Evolutionary conservation across 305 asterid genomes (phyloP).

Genomic region (Withania somnifera): DNA sequence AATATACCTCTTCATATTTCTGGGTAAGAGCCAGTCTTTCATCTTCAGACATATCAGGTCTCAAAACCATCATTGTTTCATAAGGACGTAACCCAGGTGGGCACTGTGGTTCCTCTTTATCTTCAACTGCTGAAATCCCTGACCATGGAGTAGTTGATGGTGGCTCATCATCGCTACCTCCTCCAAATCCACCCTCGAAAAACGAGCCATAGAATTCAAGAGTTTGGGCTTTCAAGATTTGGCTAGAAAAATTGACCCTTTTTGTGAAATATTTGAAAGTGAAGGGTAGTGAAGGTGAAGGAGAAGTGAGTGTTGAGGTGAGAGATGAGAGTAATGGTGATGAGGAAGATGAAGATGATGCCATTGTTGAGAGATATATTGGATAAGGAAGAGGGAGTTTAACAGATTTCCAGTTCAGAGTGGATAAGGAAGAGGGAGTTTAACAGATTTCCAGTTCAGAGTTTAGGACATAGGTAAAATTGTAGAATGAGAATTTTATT

Average conservation of each 20-base stretch:
- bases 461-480: too few species aligned
- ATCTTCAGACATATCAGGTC: slow-evolving; percentile 97
- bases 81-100: slow-evolving; percentile 90
- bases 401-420: too few species aligned
- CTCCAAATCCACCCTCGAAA: slow-evolving; percentile 59
- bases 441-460: too few species aligned
- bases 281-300: background rate
- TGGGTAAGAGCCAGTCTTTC: slow-evolving; percentile 81
- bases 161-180: slow-evolving; percentile 32
- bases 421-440: too few species aligned
- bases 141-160: slow-evolving; percentile 43
- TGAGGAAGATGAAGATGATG: background rate
- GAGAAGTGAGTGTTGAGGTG: background rate
- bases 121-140: slow-evolving; percentile 54
- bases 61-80: slow-evolving; percentile 71
- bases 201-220: slow-evolving; percentile 33
- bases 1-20: slow-evolving; percentile 94
- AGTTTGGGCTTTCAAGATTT: slow-evolving; percentile 25
- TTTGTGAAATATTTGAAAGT: slow-evolving; percentile 3
- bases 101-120: slow-evolving; percentile 79
- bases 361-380: background rate
- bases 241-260: background rate
- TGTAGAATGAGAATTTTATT: too few species aligned
- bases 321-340: background rate
- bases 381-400: background rate